Evolutionary conservation across 306 rosid genomes (phyloP), one percentile per base, ranked within the genome.

Genomic region (Fragaria vesca): DNA sequence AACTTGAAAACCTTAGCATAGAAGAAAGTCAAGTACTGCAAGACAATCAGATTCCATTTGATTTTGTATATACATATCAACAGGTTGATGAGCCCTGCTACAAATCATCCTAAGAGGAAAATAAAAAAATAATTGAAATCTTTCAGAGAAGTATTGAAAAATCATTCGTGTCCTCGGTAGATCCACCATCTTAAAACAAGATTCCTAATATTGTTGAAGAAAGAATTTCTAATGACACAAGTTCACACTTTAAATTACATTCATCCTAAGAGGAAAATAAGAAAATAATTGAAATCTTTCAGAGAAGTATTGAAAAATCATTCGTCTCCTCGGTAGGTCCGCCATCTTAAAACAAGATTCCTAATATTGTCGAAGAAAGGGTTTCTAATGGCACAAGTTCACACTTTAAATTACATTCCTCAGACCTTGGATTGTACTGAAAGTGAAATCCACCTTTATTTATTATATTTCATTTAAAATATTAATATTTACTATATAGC

Each of bases 401-500:
- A 47, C 60, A 70, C 42, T 47, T 71, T 71, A 58, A 70, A 47
- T 60, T 60, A 46, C 74, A 47, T 17, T 17, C 10, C 46, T 71
- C 61, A 71, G 17, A 71, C 74, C 74, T 70, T 28, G 32, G 32
- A 55, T 4, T 12, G 24, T 52, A 15, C 52, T 55, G 21, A 52
- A 36, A 52, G 6, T 40, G 16, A 47, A n/a, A 48, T 45, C 12
- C 20, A 28, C 60, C 18, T 48, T 43, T 48, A 12, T 48, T 43
- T 36, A 12, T n/a, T 17, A 47, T 60, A 34, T 58, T 20, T 58
- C 13, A 45, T 58, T 21, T 5, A 46, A 62, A 66, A 1, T 52
- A 52, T 52, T 18, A 20, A 52, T 54, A 54, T 8, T 72, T 83
- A 71, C 51, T 69, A 40, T 70, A 66, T 32, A 62, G 77, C 28